Percentiles rank a stretch among this genome's conserved stretches.
Evolutionary conservation across 2,329 filamentous ascomycete species (phyloP).

Genomic region (Colletotrichum falcatum): DNA sequence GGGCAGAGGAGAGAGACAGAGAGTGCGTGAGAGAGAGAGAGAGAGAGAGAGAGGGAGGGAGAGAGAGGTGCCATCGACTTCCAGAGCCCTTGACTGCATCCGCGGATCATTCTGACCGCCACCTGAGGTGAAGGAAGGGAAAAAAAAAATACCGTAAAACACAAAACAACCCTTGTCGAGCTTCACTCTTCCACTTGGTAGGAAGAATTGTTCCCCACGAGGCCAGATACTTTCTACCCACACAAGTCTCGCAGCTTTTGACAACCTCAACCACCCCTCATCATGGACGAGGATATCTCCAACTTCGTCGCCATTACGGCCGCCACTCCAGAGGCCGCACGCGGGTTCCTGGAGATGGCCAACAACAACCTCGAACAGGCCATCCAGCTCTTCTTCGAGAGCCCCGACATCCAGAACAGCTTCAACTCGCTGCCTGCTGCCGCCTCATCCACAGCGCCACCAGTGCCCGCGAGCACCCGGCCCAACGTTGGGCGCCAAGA

Average conservation of each 20-base stretch:
- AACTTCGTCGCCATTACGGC: slow-evolving; percentile 87
- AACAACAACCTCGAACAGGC: slow-evolving; percentile 87
- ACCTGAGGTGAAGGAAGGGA: neutral
- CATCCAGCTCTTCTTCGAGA: slow-evolving; percentile 90
- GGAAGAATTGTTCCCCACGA: neutral
- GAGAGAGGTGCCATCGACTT: slow-evolving; percentile 26
- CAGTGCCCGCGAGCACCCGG: slow-evolving; percentile 46
- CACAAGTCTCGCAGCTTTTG: neutral
- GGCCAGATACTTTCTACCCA: neutral
- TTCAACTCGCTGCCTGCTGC: slow-evolving; percentile 55
- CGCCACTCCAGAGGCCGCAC: slow-evolving; percentile 77
- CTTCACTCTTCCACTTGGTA: neutral
- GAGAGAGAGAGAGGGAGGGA: neutral
- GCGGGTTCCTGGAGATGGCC: slow-evolving; percentile 86
- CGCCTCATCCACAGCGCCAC: slow-evolving; percentile 47
- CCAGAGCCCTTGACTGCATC: slow-evolving; percentile 16
- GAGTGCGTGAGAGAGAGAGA: neutral
- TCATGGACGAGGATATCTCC: slow-evolving; percentile 79
- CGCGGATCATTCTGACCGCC: slow-evolving; percentile 20
- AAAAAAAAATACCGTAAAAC: neutral
- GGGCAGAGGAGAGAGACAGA: slow-evolving; percentile 24
- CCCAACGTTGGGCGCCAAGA: slow-evolving; percentile 60
- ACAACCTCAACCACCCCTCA: slow-evolving; percentile 39
- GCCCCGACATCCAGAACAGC: slow-evolving; percentile 75
- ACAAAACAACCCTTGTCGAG: neutral